Evolutionary conservation across 2,329 filamentous ascomycete genomes (phyloP), one percentile per base, ranked within the genome.

Genomic region (Colletotrichum noveboracense): DNA sequence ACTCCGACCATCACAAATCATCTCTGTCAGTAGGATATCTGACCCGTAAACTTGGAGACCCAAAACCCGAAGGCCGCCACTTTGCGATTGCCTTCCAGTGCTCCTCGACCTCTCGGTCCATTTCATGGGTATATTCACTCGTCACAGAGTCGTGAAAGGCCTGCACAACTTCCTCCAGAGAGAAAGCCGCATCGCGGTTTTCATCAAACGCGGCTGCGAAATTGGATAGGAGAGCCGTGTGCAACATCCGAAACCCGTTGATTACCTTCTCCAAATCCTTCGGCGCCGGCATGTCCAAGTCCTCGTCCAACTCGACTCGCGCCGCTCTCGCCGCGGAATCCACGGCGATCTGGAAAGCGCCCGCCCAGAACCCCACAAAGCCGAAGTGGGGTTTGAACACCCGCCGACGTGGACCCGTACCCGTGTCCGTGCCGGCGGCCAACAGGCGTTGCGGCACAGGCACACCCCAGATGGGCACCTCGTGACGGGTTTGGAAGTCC

Each of bases 171-270:
- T 21, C n/a, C 2, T 52, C 43, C 43, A 52, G 12, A 1, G 43
- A 21, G 0, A 24, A 0, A 21, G 3, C 0, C n/a, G 4, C 10
- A 21, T 52, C n/a, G n/a, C 13, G 4, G 10, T 30, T 30, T 1
- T 5, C 28, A 4, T 16, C n/a, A 21, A 61, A 61, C 9, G 32
- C 5, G 8, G 0, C 52, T 4, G 18, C 18, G 16, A 16, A 4
- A 28, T 24, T 24, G 14, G 16, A 28, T 7, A 69, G 34, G 1
- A 69, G 66, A 0, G 38, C 55, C 52, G 38, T 55, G 21, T 69
- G 66, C 26, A 69, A 34, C 21, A 69, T 36, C n/a, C 66, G 55
- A 36, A 69, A 60, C 3, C 34, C 66, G 32, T 55, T 61, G 55
- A 60, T 14, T 1, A 36, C 58, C n/a, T n/a, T 36, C 32, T 60